Evolutionary conservation across 2,329 filamentous ascomycete genomes (phyloP), one percentile per base, ranked within the genome.

Genomic region (Myriangium duriaei): DNA sequence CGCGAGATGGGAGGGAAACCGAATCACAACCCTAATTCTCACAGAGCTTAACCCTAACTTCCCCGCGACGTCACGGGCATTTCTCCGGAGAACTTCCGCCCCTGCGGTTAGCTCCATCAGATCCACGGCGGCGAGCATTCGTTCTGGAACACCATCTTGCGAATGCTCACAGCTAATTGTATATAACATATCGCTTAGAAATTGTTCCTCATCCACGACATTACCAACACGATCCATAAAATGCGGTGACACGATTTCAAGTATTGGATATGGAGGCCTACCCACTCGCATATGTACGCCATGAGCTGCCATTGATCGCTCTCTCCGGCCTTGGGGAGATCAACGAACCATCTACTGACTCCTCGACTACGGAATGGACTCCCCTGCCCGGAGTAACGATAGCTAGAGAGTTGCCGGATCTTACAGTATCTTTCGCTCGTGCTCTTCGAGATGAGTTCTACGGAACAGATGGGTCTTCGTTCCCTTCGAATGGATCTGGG

Each of bases 271-370:
- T 91, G 83, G 81, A 91, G 60, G 81, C 73, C 51, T 88, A 85
- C 61, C 81, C 82, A 39, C 58, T 64, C 42, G 80, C 79, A 59
- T 93, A 87, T 64, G 68, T 93, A 58, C 75, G 79, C 56, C 86
- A 91, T 62, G 92, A 91, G 61, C 71, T 92, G 51, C 88, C 88
- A 24, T 71, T 94, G 41, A 63, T 96, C 44, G 67, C 92, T 32
- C 72, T 93, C 21, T 85, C 85, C 26, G 91, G 88, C 10, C 70
- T 95, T 21, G 68, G 61, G 53, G 62, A 59, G 13, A 47, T 49
- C 7, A 41, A 35, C 12, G 47, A 48, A 12, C 17, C 11, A 14
- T 9, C 12, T 18, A 19, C n/a, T 3, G 11, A 11, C 9, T 11
- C 4, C 11, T 15, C 28, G 16, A 15, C 13, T 24, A 11, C 30